Base-by-base conservation (phyloP, 345 rosid species). In the Moricandia moricandioides region DNA sequence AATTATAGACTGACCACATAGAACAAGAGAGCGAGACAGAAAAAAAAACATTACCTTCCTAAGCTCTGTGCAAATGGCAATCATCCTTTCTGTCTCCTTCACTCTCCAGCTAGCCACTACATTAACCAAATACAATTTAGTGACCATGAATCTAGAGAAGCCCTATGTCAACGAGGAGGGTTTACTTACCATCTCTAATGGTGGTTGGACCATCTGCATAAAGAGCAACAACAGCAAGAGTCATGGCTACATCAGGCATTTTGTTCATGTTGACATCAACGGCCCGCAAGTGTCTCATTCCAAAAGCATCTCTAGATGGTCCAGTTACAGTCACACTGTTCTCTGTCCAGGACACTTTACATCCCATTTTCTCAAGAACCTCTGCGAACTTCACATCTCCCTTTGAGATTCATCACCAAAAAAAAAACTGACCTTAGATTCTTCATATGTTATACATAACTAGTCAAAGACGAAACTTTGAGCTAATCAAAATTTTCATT, bases 101-200 rank as follows among this genome's bases (percentile, higher is more conserved):
- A 92, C 99, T 76, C 99, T 88, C 99, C 99, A 92, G 80, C 99
- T 96, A 52, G 98, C 98, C 84, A 95, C 97, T 95, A 83, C 39
- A 69, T 66, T 14, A 4, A 78, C 14, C 68, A 60, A 40, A 66
- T 1, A 39, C 10, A 12, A 18, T 11, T 65, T 16, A 61, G 49
- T 61, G 35, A 67, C 13, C 16, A 35, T 60, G 26, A 45, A 65
- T 10, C 8, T 77, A 0, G 8, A 31, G 26, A 49, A 33, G 21
- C 6, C 0, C 4, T 39, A 16, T 21, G 6, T 26, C 2, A 21
- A 4, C 4, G 37, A 57, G 31, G 10, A 26, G 4, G 12, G 35
- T 5, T 31, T 27, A 13, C 67, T 40, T 85, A 96, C 99, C 99
- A 64, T 92, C 99, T 86, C 97, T 87, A 72, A 96, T 96, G 82